Base-by-base conservation (phyloP, 2,329 filamentous ascomycete species). In the Talaromyces sp. region DNA sequence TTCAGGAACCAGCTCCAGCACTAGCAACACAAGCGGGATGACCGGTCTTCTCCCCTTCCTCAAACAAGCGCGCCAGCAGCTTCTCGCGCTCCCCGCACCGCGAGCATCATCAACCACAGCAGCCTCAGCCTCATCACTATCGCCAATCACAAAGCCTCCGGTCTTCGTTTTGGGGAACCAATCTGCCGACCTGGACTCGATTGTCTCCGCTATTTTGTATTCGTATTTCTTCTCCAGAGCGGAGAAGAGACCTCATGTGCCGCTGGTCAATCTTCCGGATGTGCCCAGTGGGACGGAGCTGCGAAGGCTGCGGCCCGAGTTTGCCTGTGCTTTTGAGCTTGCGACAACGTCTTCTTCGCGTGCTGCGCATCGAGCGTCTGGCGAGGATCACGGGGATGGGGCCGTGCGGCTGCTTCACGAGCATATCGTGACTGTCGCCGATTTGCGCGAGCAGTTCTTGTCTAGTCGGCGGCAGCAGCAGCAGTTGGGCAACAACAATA, bases 181-280 rank as follows among this genome's bases (percentile, higher is more conserved):
- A 14, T 77, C 77, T n/a, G 74, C 74, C 68, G 85, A 88, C 69
- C 80, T 88, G 59, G 85, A 88, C 73, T 87, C 85, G 29, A 83
- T 87, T 68, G 81, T 84, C 60, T 82, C 81, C 60, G 83, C 84
- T 8, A 75, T 88, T 38, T 69, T 86, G n/a, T 86, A 84, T 68
- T 81, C 85, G 38, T 88, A 86, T 70, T 77, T 86, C 54, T 74
- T 86, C 53, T 74, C 75, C 59, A 74, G 68, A 76, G 50, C 55
- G 21, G 50, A 32, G 49, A 43, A 64, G 6, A 66, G 70, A n/a
- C 70, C 80, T 7, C 81, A 85, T 67, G 75, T 87, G 9, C 85
- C 85, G 4, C 64, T 88, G 43, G 77, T 85, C 11, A 86, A 87
- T 65, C 78, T 88, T 35, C 79, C 82, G 2, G 76, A 75, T 41